Percentiles rank a stretch among this genome's conserved stretches.
Evolutionary conservation across 148 eudicot species (phyloP).

Genomic region (Cornus kousa): DNA sequence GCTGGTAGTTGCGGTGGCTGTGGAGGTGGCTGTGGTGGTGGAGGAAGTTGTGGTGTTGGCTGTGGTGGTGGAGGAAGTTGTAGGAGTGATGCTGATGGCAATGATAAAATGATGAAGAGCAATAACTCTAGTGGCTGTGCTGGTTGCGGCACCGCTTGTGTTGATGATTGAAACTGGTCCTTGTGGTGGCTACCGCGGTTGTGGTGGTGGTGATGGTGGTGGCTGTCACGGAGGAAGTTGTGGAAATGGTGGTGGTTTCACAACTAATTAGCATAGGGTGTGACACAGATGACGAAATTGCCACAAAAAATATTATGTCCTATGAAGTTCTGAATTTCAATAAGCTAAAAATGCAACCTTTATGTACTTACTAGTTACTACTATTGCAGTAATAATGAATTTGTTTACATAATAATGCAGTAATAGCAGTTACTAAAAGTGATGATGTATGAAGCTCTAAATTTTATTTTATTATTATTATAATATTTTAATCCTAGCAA

Average conservation of each 20-base stretch:
- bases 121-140: background rate
- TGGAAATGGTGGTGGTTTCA: background rate
- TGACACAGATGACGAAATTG: background rate
- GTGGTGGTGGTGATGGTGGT: background rate
- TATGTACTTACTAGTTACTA: background rate
- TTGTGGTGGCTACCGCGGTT: no score
- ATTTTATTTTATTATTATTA: no score
- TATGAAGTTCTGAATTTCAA: no score
- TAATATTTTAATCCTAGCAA: no score
- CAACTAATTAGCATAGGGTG: no score
- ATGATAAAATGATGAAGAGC: background rate
- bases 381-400: no score
- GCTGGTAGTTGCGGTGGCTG: background rate
- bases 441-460: no score
- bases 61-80: background rate
- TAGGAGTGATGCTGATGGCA: background rate
- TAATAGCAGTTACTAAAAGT: no score
- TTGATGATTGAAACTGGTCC: no score
- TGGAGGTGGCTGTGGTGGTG: background rate
- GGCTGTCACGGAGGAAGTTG: background rate
- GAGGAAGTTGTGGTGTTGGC: background rate
- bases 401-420: no score
- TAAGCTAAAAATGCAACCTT: background rate
- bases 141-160: background rate
- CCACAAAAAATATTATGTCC: background rate